These are phyloP conservation scores for Pseudocercospora musae DNA, from an alignment of 2,329 filamentous ascomycete genomes.

Conservation along the genomic window DNA sequence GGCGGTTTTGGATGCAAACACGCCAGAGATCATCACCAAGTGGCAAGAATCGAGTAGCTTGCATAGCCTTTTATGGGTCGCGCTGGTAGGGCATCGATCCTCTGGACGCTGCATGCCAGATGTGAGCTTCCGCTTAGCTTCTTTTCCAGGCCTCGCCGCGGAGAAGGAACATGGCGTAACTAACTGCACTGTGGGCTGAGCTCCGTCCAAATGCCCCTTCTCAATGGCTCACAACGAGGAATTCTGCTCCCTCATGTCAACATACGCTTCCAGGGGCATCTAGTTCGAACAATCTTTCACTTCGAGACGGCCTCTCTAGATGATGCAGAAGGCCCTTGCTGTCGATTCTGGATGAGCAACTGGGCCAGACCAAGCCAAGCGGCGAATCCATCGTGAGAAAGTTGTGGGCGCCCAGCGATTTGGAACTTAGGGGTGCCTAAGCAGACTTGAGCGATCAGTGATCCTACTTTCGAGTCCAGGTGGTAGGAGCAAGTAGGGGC, in stretches of 20 bases:
- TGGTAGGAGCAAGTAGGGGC: no score
- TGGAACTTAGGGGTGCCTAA: not conserved
- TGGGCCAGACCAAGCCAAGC: not conserved
- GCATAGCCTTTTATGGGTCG: conserved; percentile 1
- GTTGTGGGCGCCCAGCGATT: not conserved
- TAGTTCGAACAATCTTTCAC: conserved; percentile 7
- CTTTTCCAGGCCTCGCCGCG: conserved; percentile 3
- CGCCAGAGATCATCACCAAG: not conserved
- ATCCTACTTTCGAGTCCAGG: no score
- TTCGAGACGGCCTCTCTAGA: conserved; percentile 6
- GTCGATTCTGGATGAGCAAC: not conserved
- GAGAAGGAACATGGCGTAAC: conserved; percentile 1
- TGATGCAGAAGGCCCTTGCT: not conserved
- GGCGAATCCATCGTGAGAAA: not conserved
- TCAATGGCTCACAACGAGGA: not conserved
- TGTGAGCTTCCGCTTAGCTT: not conserved
- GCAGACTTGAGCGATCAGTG: no score
- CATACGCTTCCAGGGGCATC: not conserved
- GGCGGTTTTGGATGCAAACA: conserved; percentile 6
- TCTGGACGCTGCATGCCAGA: not conserved
- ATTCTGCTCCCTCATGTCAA: not conserved
- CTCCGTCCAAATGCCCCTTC: not conserved
- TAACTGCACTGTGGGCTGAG: not conserved
- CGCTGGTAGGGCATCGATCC: not conserved
- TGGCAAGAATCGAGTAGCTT: not conserved